A percentile compares a stretch with the other conserved stretches of the same genome.
phyloP scores from a whole-genome alignment of 2,329 filamentous ascomycete genomes.

The Thielaviopsis musarum region DNA sequence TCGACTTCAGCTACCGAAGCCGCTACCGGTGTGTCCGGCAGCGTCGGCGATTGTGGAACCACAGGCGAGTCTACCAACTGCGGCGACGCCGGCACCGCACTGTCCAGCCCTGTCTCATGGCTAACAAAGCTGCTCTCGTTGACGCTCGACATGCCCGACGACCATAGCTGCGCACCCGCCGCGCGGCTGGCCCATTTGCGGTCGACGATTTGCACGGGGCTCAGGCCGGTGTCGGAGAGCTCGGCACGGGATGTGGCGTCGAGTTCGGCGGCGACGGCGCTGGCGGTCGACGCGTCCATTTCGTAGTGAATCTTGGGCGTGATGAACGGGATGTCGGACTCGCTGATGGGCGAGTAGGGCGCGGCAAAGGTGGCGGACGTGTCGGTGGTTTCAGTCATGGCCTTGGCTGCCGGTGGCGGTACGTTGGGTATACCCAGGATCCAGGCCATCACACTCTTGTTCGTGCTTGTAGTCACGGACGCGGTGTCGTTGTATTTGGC shows the following conservation, averaged over 20 bases:
- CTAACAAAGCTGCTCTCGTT: background rate
- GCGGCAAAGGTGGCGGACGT: background rate
- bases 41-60: background rate
- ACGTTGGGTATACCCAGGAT: slow-evolving; percentile 21
- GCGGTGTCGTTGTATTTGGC: slow-evolving; percentile 23
- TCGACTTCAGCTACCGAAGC: background rate
- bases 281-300: slow-evolving; percentile 18
- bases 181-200: slow-evolving; percentile 7
- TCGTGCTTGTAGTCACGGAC: slow-evolving; percentile 28
- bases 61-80: background rate
- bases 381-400: slow-evolving; percentile 25
- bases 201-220: slow-evolving; percentile 24
- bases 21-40: background rate
- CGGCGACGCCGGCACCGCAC: background rate
- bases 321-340: background rate
- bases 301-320: slow-evolving; percentile 18
- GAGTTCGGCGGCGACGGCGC: slow-evolving; percentile 1
- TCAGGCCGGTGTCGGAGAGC: slow-evolving; percentile 27
- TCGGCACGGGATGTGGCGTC: slow-evolving; percentile 29
- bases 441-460: slow-evolving; percentile 34
- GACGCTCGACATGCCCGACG: slow-evolving; percentile 4
- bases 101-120: background rate
- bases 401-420: slow-evolving; percentile 25
- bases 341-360: background rate
- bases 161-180: slow-evolving; percentile 1